Conservation (phyloP, 2,329 filamentous ascomycete species). For the Cordyceps cicadae region DNA sequence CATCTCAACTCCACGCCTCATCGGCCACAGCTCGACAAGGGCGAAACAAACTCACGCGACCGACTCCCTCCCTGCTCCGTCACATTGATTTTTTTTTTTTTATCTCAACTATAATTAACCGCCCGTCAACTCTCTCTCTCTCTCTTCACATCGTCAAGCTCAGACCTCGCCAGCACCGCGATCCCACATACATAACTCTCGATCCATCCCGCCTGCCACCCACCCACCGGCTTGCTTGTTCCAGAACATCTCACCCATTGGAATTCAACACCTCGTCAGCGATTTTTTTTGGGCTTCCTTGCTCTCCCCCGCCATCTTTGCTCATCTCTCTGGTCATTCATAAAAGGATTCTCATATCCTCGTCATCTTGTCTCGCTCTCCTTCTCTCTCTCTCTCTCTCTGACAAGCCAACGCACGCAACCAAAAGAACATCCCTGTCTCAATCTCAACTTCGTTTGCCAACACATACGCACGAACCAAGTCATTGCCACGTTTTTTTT, state of each 20-base stretch:
- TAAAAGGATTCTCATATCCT: not conserved
- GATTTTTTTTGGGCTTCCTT: not conserved
- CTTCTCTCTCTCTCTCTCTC: not conserved
- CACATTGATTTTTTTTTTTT: not conserved
- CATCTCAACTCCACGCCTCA: not conserved
- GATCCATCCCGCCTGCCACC: not conserved
- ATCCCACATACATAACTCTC: not conserved
- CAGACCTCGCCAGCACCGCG: not conserved
- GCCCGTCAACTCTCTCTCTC: not conserved
- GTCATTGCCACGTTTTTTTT: not conserved
- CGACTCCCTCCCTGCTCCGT: not conserved
- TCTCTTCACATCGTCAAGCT: not conserved
- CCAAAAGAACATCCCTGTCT: not conserved
- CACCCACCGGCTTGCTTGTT: not conserved
- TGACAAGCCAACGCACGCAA: not conserved
- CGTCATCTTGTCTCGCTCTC: not conserved
- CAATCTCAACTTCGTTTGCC: not conserved
- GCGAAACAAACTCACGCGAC: not conserved
- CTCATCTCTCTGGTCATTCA: not conserved
- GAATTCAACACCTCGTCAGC: slow-evolving; percentile 1
- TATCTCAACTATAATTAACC: not conserved
- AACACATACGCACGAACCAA: slow-evolving; percentile 7
- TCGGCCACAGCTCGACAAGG: not conserved
- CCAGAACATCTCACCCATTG: slow-evolving; percentile 8
- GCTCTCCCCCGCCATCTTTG: too few species aligned